These are phyloP conservation scores for Thymus mandschuricus DNA, from an alignment of 257 asterid species.

Conservation along the genomic window DNA sequence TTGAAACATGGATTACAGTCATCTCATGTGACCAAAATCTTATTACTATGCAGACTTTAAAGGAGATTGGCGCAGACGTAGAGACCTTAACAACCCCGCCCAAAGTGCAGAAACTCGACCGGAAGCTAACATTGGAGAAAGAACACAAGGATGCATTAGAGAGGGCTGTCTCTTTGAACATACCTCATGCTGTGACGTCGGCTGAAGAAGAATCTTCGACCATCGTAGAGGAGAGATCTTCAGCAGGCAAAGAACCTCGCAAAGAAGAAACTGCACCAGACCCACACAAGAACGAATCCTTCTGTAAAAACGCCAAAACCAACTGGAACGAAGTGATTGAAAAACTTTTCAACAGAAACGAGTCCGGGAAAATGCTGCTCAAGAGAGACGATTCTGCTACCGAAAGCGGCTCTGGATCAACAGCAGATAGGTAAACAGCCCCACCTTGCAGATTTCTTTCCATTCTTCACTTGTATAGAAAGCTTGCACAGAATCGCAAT, in stretches of 20 bases:
- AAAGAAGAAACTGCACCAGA: conserved; percentile 18
- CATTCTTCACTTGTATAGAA: conserved; percentile 23
- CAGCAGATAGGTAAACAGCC: neutral
- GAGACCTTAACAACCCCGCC: conserved; percentile 65
- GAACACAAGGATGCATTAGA: conserved; percentile 93
- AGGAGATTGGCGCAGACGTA: conserved; percentile 42
- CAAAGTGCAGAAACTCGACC: conserved; percentile 57
- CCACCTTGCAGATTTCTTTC: neutral
- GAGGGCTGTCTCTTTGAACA: conserved; percentile 80
- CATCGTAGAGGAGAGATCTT: conserved; percentile 31
- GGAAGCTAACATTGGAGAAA: conserved; percentile 68
- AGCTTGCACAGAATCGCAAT: neutral
- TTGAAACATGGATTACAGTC: neutral
- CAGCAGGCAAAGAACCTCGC: conserved; percentile 36
- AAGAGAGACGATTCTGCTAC: conserved; percentile 38
- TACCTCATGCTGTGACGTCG: conserved; percentile 69
- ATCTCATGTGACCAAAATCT: neutral
- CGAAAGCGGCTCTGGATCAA: conserved; percentile 28
- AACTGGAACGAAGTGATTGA: conserved; percentile 72
- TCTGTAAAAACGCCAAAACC: conserved; percentile 42
- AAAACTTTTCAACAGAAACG: conserved; percentile 61
- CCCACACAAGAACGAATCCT: conserved; percentile 28
- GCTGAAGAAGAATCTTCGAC: conserved; percentile 39
- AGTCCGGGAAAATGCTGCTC: conserved; percentile 47
- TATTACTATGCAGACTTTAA: conserved; percentile 50